Base-by-base conservation (phyloP, 2,329 filamentous ascomycete species). In the Aspergillus clavatus region DNA sequence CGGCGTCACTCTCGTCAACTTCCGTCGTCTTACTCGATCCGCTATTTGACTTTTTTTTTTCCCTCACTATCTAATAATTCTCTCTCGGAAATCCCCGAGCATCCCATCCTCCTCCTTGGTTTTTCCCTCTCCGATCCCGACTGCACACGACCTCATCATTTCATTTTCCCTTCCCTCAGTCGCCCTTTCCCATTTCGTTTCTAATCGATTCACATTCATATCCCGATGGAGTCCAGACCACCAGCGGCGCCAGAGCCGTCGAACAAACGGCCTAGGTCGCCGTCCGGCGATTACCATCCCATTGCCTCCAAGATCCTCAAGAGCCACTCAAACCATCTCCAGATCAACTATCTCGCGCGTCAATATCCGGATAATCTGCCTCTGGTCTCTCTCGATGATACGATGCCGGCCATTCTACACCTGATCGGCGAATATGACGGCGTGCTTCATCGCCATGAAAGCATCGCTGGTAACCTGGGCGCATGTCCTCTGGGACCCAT, bases 401-500 rank as follows among this genome's bases (percentile, higher is more conserved):
- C 80, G 8, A 85, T 95, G 58, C 78, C 81, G 10, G 83, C 86
- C 55, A 81, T 93, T 43, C 69, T 93, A 38, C 74, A 79, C 31
- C 75, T 90, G 50, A 80, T 95, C 47, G 78, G 79, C 60, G 84
- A 89, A 56, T 95, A 95, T 67, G 87, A 90, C 78, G 88, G 83
- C 53, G 87, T 93, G 12, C 74, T 95, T 42, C 86, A 87, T 58
- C 82, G 87, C 44, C 87, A 91, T 65, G 89, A 95, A 70, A 91
- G 86, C 65, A 81, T 95, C 57, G 89, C 89, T 38, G 84, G 86
- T 46, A 91, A 89, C 59, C 76, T 95, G 21, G 89, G 89, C 57
- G 89, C 87, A 44, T 86, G 88, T 55, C 83, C 90, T 14, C 80
- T 89, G 1, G 88, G 86, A 0, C 87, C 88, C 19, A 87, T 90